Evolutionary conservation across 192 early-diverging fungal genomes (phyloP), one percentile per base, ranked within the genome.

Genomic region (Linnemannia hyalina): DNA sequence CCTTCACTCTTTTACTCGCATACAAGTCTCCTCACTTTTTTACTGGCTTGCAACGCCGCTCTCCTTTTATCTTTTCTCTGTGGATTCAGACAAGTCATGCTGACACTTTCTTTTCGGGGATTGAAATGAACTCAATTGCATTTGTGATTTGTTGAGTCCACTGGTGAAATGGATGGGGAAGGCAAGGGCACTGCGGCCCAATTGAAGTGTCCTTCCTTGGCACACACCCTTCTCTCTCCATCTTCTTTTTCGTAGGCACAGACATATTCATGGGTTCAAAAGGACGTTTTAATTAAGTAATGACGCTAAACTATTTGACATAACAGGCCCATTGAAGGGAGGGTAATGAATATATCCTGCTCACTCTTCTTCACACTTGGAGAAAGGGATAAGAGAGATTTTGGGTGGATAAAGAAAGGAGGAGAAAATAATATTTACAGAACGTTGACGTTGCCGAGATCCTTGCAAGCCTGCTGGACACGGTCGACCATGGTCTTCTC

Each of bases 401-500:
- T 52, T 13, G 13, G 44, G 7, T 13, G 44, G 49, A 52, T 20
- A 16, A 22, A 13, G 13, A n/a, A 63, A 23, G 36, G 46, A 46
- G 0, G 6, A 35, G 20, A 70, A 42, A 41, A 70, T 42, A 73
- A 32, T 77, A 76, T 72, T 90, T 92, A 94, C 80, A 94, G 89
- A 38, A 80, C 86, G 77, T 93, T 80, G 82, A 93, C 93, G 83
- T 95, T 95, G 84, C 93, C 92, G 57, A 98, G 92, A 85, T 97
- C 93, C n/a, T 80, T 70, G 91, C 95, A 95, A 77, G 95, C 96
- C 87, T 95, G 85, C 87, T 94, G 86, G 71, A 96, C 95, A 90
- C 97, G 96, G 74, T 89, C 90, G 88, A 88, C 90, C 96, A 98
- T 95, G 82, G 88, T 90, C 93, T 97, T 96, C 89, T 98, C 97